Evolutionary conservation across 306 rosid genomes (phyloP).

Genomic region (Senna tora): DNA sequence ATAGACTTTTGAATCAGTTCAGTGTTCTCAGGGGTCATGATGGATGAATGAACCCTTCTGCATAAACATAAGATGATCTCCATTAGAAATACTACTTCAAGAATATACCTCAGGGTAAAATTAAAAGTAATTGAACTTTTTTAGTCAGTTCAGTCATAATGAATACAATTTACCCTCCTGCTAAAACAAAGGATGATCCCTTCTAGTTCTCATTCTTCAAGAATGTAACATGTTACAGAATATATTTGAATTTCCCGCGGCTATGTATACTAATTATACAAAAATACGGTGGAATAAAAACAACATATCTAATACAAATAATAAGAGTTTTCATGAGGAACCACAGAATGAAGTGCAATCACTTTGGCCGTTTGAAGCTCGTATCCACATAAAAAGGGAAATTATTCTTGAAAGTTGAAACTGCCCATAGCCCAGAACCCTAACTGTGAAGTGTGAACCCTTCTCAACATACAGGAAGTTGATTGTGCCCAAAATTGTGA

Average conservation of each 20-base stretch:
- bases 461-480: background rate
- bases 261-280: background rate
- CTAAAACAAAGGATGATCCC: slow-evolving; percentile 5
- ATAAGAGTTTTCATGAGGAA: background rate
- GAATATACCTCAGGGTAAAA: slow-evolving; percentile 21
- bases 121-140: slow-evolving; percentile 3
- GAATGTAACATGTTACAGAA: background rate
- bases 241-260: background rate
- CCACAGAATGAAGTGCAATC: background rate
- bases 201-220: background rate
- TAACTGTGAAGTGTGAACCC: background rate
- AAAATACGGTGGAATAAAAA: background rate
- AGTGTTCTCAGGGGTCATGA: slow-evolving; percentile 87
- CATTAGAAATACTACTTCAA: slow-evolving; percentile 9
- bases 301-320: background rate
- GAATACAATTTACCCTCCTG: background rate
- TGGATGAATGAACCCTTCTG: slow-evolving; percentile 70
- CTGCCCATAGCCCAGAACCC: background rate
- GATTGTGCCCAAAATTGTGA: background rate
- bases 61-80: slow-evolving; percentile 28
- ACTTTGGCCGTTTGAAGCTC: background rate
- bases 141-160: slow-evolving; percentile 11
- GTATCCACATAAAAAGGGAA: background rate
- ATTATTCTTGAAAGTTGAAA: background rate
- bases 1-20: slow-evolving; percentile 84